These are phyloP conservation scores for Porcisia deanei DNA, from an alignment of 208 protist species.

Conservation along the genomic window DNA sequence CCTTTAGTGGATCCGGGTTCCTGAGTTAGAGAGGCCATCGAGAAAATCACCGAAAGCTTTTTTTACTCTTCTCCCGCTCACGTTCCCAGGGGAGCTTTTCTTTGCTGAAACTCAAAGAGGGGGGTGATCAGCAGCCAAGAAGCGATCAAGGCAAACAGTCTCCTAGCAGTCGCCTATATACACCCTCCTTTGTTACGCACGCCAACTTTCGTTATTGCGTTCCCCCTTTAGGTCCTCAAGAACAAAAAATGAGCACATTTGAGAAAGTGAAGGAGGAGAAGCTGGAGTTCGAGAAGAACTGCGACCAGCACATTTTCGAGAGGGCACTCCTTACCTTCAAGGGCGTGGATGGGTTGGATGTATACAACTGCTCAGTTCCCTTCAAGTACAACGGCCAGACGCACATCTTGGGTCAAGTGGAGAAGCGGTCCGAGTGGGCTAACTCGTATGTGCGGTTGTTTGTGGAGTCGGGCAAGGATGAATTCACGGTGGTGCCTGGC, in stretches of 20 bases:
- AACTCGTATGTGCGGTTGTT: conserved; percentile 63
- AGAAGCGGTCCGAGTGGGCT: conserved; percentile 58
- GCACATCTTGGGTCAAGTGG: conserved; percentile 64
- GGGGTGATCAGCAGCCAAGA: background rate
- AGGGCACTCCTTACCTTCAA: conserved; percentile 55
- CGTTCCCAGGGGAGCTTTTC: background rate
- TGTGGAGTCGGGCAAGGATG: conserved; percentile 55
- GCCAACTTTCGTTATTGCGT: background rate
- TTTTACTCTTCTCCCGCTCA: background rate
- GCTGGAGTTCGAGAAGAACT: conserved; percentile 47
- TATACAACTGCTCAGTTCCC: conserved; percentile 73
- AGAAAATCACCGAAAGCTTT: background rate
- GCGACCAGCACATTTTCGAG: conserved; percentile 44
- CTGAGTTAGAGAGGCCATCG: background rate
- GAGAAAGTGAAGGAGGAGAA: conserved; percentile 46
- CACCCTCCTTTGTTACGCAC: background rate
- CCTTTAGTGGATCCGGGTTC: background rate
- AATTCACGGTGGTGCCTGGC: conserved; percentile 45
- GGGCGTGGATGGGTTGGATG: conserved; percentile 66
- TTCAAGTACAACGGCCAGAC: conserved; percentile 51
- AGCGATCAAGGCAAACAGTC: background rate
- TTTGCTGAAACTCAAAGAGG: background rate
- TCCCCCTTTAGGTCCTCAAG: background rate
- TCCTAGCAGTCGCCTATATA: background rate
- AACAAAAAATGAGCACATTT: conserved; percentile 33